phyloP scores from a whole-genome alignment of 2,329 filamentous ascomycete species.

The Fusarium penzigii region DNA sequence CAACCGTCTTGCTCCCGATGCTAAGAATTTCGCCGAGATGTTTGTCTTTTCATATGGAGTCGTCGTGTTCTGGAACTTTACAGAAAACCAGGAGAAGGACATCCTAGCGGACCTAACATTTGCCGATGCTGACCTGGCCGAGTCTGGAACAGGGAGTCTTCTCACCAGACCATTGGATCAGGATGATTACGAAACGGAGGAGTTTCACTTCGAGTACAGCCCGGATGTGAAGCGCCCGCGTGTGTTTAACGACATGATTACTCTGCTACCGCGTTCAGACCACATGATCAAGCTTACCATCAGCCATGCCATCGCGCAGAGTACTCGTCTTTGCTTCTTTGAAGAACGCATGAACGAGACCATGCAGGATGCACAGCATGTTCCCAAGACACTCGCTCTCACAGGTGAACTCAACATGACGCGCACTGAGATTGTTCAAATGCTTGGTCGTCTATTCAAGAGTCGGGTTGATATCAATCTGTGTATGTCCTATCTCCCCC shows the following conservation, averaged over 20 bases:
- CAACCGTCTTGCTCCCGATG: constrained; percentile 66
- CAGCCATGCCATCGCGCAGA: constrained; percentile 95
- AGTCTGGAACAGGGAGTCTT: constrained; percentile 64
- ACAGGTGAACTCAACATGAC: constrained; percentile 92
- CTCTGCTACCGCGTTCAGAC: constrained; percentile 81
- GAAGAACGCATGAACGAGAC: constrained; percentile 95
- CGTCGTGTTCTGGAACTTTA: constrained; percentile 99
- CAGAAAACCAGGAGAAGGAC: constrained; percentile 92
- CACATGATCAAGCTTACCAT: constrained; percentile 99
- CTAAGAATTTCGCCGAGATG: constrained; percentile 86
- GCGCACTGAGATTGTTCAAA: constrained; percentile 86
- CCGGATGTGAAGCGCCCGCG: constrained; percentile 80
- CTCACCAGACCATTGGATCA: constrained; percentile 80
- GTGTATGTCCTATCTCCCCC: constrained; percentile 60
- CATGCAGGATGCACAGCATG: constrained; percentile 89
- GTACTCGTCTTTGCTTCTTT: constrained; percentile 93
- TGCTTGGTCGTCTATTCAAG: constrained; percentile 88
- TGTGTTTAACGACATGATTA: constrained; percentile 99
- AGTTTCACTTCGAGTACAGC: constrained; percentile 98
- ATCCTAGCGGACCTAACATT: constrained; percentile 94
- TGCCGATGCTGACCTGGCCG: constrained; percentile 65
- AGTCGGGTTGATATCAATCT: constrained; percentile 96
- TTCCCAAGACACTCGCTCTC: constrained; percentile 84
- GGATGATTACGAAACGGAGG: constrained; percentile 93
- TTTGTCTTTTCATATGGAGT: constrained; percentile 98